These are phyloP conservation scores for Lactuca sativa DNA, from an alignment of 129 eudicot genomes.

Conservation along the genomic window DNA sequence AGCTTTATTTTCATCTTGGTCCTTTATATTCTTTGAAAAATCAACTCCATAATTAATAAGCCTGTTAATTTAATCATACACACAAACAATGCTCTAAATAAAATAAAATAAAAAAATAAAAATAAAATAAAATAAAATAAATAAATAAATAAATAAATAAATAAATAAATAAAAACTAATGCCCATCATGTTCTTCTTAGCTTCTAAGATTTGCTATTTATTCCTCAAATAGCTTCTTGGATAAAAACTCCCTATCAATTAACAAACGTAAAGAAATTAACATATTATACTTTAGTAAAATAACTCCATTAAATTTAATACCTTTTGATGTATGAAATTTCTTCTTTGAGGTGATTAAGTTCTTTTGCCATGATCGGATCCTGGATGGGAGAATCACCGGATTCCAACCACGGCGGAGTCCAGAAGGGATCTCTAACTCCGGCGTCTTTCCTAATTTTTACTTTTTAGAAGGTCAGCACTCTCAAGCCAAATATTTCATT, in stretches of 20 bases:
- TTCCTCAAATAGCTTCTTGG: slow-evolving; percentile 49
- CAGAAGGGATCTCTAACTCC: slow-evolving; percentile 88
- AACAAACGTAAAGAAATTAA: not conserved
- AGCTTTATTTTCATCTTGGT: slow-evolving; percentile 32
- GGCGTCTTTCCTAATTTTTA: slow-evolving; percentile 63
- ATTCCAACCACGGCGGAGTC: slow-evolving; percentile 93
- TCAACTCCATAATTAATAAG: slow-evolving; percentile 40
- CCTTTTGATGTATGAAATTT: slow-evolving; percentile 46
- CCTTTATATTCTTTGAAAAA: slow-evolving; percentile 17
- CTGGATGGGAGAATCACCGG: slow-evolving; percentile 75
- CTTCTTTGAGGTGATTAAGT: slow-evolving; percentile 54
- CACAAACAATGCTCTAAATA: too few relatives aligned
- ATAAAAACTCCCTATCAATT: slow-evolving; percentile 34
- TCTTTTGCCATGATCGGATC: slow-evolving; percentile 78
- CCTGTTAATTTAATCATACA: slow-evolving; percentile 35
- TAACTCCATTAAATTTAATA: not conserved
- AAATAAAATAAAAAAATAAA: too few relatives aligned
- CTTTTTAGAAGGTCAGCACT: slow-evolving; percentile 70
- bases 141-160: too few relatives aligned
- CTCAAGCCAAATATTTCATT: slow-evolving; percentile 98
- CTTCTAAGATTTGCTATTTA: slow-evolving; percentile 63
- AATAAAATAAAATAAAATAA: too few relatives aligned
- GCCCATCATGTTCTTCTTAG: slow-evolving; percentile 21
- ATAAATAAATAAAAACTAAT: too few relatives aligned
- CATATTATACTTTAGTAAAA: not conserved